Evolutionary conservation across 768 basidiomycete species (phyloP).

Genomic region (Sistotremastrum suecicum): DNA sequence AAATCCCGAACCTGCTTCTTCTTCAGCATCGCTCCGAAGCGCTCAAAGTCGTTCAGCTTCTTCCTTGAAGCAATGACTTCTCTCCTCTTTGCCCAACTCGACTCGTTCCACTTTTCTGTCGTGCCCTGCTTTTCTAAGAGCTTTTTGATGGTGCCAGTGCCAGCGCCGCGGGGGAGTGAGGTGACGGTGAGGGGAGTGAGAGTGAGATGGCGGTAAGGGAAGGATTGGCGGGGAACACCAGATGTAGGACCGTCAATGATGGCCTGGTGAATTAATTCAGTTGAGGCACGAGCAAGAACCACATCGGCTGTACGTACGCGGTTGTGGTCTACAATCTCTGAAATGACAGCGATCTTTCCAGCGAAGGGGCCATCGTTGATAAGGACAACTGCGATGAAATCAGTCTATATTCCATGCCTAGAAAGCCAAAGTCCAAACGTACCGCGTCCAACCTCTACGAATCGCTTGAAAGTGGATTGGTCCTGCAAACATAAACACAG

Average conservation of each 20-base stretch:
- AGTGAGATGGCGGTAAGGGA: conserved; percentile 83
- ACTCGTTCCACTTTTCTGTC: conserved; percentile 80
- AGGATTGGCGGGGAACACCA: conserved; percentile 81
- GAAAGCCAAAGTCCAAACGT: conserved; percentile 10
- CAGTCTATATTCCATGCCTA: background rate
- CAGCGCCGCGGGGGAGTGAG: conserved; percentile 77
- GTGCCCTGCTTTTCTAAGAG: conserved; percentile 74
- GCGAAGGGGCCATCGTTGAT: conserved; percentile 75
- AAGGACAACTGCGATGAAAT: conserved; percentile 60
- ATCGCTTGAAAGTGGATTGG: conserved; percentile 83
- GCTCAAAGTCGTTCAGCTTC: conserved; percentile 77
- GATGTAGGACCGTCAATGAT: conserved; percentile 91
- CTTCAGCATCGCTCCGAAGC: conserved; percentile 75
- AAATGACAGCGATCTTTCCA: conserved; percentile 89
- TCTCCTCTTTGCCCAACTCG: conserved; percentile 80
- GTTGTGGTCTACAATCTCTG: conserved; percentile 98
- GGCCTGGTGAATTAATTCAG: conserved; percentile 38
- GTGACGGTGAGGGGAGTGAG: conserved; percentile 78
- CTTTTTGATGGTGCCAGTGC: conserved; percentile 72
- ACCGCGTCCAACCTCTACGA: conserved; percentile 98
- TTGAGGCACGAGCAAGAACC: background rate
- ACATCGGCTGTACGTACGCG: conserved; percentile 41
- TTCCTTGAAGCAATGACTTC: conserved; percentile 59
- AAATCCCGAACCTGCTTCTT: conserved; percentile 80
- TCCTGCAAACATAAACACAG: conserved; percentile 24